Conservation (phyloP, 345 rosid genomes). For the Excoecaria cochinchinensis region DNA sequence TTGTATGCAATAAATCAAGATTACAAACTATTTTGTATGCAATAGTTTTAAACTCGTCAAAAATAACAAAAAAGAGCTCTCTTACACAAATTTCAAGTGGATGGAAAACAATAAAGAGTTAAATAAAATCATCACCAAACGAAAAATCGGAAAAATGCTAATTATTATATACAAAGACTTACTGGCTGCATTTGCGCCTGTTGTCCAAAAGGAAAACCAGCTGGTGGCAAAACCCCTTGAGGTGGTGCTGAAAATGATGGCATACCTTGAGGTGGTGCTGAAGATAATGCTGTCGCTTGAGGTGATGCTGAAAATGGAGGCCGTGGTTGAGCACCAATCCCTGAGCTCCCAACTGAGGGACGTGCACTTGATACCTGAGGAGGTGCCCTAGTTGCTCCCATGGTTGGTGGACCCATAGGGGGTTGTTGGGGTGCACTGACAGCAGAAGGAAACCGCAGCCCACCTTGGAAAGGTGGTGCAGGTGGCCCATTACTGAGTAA, state of each 20-base stretch:
- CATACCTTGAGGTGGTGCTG: slow-evolving; percentile 44
- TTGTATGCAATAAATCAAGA: neutral
- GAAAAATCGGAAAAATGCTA: neutral
- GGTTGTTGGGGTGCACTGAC: slow-evolving; percentile 19
- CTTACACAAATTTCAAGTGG: neutral
- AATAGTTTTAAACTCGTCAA: neutral
- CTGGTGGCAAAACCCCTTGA: slow-evolving; percentile 43
- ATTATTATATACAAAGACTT: slow-evolving; percentile 7
- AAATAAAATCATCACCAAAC: neutral
- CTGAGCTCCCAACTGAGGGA: slow-evolving; percentile 41
- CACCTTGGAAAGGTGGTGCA: slow-evolving; percentile 24
- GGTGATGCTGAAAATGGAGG: slow-evolving; percentile 36
- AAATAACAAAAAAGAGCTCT: neutral
- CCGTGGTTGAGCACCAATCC: slow-evolving; percentile 32
- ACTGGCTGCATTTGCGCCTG: slow-evolving; percentile 57
- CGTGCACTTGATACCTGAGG: slow-evolving; percentile 48
- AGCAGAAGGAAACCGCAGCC: slow-evolving; percentile 26
- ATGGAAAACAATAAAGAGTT: neutral
- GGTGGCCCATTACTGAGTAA: slow-evolving; percentile 34
- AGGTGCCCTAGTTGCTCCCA: slow-evolving; percentile 25
- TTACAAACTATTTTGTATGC: neutral
- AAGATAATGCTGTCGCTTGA: slow-evolving; percentile 32
- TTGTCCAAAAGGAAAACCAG: slow-evolving; percentile 62
- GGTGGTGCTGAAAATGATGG: slow-evolving; percentile 45
- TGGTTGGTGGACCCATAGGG: slow-evolving; percentile 23